These are phyloP conservation scores for Jimgerdemannia flammicorona DNA, from an alignment of 192 early-diverging fungal genomes.

Conservation along the genomic window DNA sequence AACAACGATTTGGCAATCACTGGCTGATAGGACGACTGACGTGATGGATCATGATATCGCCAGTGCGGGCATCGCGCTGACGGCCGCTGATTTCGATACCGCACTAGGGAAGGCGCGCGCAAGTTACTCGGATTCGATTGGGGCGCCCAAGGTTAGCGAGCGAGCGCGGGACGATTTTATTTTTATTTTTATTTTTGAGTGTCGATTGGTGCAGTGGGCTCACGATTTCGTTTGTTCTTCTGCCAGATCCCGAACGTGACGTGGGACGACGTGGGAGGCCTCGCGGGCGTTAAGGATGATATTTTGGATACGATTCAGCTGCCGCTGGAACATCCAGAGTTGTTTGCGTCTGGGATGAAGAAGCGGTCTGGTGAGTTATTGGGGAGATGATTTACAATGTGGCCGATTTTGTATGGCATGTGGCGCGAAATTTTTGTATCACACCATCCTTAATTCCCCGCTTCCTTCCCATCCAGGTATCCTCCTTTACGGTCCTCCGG, in stretches of 20 bases:
- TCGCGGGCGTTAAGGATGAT: constrained; percentile 87
- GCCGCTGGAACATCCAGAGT: constrained; percentile 92
- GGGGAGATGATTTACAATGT: too few relatives aligned
- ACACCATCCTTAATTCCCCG: too few relatives aligned
- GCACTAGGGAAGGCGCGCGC: constrained; percentile 78
- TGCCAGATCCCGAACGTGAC: constrained; percentile 90
- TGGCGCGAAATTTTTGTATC: too few relatives aligned
- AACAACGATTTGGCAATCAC: not conserved
- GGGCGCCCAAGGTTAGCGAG: constrained; percentile 76
- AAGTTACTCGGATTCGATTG: constrained; percentile 87
- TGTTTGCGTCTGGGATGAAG: constrained; percentile 93
- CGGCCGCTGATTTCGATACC: constrained; percentile 73
- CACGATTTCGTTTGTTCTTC: not conserved
- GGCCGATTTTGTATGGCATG: too few relatives aligned
- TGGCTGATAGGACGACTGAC: not conserved
- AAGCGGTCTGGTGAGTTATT: constrained; percentile 71
- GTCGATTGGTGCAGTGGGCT: not conserved
- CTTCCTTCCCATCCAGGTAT: constrained; percentile 25
- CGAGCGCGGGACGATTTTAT: not conserved
- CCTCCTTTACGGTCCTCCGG: constrained; percentile 95
- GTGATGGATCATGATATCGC: constrained; percentile 52
- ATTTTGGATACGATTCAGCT: constrained; percentile 96
- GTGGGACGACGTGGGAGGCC: constrained; percentile 98
- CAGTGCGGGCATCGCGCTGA: constrained; percentile 69
- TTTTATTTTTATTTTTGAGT: too few relatives aligned